Conservation (phyloP, 192 early-diverging fungal genomes). For the Podila minutissima region DNA sequence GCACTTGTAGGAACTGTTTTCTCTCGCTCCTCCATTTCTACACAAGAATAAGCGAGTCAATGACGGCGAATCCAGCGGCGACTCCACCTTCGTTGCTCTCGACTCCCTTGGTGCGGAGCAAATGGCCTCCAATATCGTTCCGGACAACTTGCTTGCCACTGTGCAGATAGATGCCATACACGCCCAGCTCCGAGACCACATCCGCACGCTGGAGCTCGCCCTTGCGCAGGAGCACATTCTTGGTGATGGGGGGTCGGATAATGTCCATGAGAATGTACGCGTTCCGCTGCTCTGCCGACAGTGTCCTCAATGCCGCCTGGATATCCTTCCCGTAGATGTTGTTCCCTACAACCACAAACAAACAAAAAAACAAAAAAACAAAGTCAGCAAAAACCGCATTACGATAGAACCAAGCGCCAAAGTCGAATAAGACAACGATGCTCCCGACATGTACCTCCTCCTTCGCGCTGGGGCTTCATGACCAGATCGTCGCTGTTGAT, state of each 20-base stretch:
- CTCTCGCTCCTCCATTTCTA: constrained; percentile 30
- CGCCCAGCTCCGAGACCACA: constrained; percentile 93
- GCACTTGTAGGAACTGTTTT: too few species aligned
- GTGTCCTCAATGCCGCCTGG: constrained; percentile 55
- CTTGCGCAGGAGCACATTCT: constrained; percentile 80
- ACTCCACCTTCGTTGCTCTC: constrained; percentile 95
- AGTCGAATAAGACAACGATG: too few species aligned
- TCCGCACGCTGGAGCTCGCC: constrained; percentile 76
- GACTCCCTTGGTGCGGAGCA: constrained; percentile 90
- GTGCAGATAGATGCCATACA: constrained; percentile 89
- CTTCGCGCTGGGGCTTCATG: too few species aligned
- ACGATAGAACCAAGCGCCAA: too few species aligned
- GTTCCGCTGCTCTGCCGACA: constrained; percentile 74
- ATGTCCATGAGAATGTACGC: constrained; percentile 97
- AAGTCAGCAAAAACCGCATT: too few species aligned
- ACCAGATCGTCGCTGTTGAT: too few species aligned
- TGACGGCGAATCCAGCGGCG: constrained; percentile 93
- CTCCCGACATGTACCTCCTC: too few species aligned
- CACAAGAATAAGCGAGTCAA: constrained; percentile 85
- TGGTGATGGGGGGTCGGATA: constrained; percentile 80
- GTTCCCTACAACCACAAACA: constrained; percentile 58
- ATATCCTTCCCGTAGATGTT: constrained; percentile 94
- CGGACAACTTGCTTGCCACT: constrained; percentile 65
- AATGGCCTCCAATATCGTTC: constrained; percentile 87
- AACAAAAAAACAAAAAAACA: neutral